Evolutionary conservation across 1,284 basidiomycete genomes (phyloP).

Genomic region (Stereum hirsutum): DNA sequence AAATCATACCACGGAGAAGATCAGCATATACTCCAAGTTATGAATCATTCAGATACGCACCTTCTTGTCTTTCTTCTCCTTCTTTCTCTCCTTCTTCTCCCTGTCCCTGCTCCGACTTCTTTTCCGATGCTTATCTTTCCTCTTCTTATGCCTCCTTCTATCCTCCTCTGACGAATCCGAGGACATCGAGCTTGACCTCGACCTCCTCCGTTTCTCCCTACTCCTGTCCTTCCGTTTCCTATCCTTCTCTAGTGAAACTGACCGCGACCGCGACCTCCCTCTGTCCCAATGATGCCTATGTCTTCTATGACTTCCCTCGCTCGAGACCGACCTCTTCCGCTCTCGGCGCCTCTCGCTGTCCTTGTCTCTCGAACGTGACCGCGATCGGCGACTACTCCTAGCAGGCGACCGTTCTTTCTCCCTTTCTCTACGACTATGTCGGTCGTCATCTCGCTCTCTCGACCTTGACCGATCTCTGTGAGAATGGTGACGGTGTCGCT

Average conservation of each 20-base stretch:
- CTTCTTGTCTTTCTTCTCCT: constrained; percentile 63
- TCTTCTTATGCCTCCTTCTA: constrained; percentile 28
- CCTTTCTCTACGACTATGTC: too few relatives aligned
- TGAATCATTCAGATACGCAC: constrained; percentile 23
- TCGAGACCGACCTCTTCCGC: constrained; percentile 1
- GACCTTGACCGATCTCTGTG: constrained; percentile 7
- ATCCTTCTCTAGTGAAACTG: constrained; percentile 25
- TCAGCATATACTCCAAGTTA: too few relatives aligned
- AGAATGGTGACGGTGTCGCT: not conserved
- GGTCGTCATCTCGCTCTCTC: not conserved
- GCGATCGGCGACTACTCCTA: too few relatives aligned
- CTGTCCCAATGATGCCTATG: not conserved
- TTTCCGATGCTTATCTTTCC: constrained; percentile 33
- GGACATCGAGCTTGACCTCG: constrained; percentile 10
- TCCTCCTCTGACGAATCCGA: constrained; percentile 28
- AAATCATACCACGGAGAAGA: not conserved
- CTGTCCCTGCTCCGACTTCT: constrained; percentile 35
- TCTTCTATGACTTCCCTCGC: not conserved
- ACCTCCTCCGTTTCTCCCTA: constrained; percentile 11
- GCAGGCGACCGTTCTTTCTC: too few relatives aligned
- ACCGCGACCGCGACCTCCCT: constrained; percentile 14
- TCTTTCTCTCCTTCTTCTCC: constrained; percentile 27
- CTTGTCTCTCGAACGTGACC: constrained; percentile 4
- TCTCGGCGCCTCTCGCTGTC: not conserved
- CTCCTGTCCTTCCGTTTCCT: not conserved